Conservation (phyloP, 495 filamentous ascomycete species). For the Aspergillus hancockii region DNA sequence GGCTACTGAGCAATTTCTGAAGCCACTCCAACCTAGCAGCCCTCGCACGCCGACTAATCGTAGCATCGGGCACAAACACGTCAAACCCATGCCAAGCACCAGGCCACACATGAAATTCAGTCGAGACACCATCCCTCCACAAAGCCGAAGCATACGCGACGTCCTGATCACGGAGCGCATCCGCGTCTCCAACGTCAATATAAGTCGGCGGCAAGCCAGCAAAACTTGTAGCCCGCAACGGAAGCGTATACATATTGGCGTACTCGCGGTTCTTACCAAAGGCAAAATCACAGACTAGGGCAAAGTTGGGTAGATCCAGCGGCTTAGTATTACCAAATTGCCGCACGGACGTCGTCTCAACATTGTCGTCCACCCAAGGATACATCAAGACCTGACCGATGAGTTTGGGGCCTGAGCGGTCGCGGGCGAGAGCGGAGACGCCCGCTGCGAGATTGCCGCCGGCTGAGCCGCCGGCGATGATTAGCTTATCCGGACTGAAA, state of each 20-base stretch:
- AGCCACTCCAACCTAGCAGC: slow-evolving; percentile 9
- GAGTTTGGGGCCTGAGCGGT: slow-evolving; percentile 33
- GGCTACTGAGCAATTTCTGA: neutral
- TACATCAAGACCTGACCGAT: slow-evolving; percentile 44
- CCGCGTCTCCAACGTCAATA: slow-evolving; percentile 26
- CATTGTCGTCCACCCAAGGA: slow-evolving; percentile 44
- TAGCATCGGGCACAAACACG: slow-evolving; percentile 17
- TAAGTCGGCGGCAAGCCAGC: slow-evolving; percentile 23
- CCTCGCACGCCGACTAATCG: slow-evolving; percentile 3
- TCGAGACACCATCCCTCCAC: slow-evolving; percentile 34
- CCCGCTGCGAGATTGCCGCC: slow-evolving; percentile 53
- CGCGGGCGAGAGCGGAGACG: slow-evolving; percentile 38
- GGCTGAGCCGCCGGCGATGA: slow-evolving; percentile 58
- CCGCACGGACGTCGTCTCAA: neutral
- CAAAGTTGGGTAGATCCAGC: slow-evolving; percentile 21
- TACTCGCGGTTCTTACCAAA: slow-evolving; percentile 11
- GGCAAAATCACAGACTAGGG: slow-evolving; percentile 4
- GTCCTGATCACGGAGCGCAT: slow-evolving; percentile 44
- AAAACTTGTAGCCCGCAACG: slow-evolving; percentile 19
- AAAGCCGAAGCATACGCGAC: slow-evolving; percentile 41
- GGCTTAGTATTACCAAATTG: slow-evolving; percentile 15
- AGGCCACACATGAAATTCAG: slow-evolving; percentile 53
- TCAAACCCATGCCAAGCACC: slow-evolving; percentile 53
- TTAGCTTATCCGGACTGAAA: neutral
- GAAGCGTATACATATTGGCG: slow-evolving; percentile 16